phyloP scores from a whole-genome alignment of 345 rosid species.

The Dovyalis caffra region DNA sequence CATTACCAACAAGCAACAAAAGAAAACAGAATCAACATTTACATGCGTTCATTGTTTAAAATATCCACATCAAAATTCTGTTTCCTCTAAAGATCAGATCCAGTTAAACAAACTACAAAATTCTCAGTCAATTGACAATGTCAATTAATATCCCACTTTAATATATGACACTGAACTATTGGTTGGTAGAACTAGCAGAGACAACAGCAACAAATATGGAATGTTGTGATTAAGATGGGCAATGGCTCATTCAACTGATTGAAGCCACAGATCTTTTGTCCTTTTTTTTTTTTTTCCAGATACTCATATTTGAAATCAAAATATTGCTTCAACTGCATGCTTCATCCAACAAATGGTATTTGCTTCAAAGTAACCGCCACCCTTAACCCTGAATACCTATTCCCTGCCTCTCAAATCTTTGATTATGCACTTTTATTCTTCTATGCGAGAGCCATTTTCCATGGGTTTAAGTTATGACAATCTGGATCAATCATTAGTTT shows the following conservation, averaged over 20 bases:
- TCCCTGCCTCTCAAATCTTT: background rate
- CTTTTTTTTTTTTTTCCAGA: background rate
- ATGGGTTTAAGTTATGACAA: background rate
- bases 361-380: background rate
- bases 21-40: background rate
- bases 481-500: background rate
- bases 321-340: background rate
- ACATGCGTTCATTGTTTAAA: background rate
- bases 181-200: background rate
- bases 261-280: background rate
- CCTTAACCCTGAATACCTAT: background rate
- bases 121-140: background rate
- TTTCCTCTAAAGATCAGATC: background rate
- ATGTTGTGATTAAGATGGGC: background rate
- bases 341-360: background rate
- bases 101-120: background rate
- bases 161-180: constrained; percentile 1
- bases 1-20: background rate
- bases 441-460: background rate
- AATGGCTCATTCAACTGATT: background rate
- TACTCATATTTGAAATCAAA: background rate
- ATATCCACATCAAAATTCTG: background rate
- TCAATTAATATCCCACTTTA: background rate
- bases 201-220: background rate
- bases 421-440: background rate